Base-by-base conservation (phyloP, 2,329 filamentous ascomycete species). In the Beauveria caledonica region DNA sequence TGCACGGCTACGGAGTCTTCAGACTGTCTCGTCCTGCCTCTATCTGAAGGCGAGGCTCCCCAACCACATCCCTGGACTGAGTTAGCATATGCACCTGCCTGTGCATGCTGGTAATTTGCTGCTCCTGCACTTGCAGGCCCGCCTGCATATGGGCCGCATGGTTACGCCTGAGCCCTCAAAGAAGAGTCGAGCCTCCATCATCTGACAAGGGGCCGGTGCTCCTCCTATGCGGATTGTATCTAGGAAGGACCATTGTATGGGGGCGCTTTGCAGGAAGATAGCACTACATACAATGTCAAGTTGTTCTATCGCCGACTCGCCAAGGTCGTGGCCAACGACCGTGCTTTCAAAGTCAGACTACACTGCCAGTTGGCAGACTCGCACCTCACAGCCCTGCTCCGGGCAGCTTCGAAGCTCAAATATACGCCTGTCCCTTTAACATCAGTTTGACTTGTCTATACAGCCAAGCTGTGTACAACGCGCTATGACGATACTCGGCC, bases 81-180 rank as follows among this genome's bases (percentile, higher is more conserved):
- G 29, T 39, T 57, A 44, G 54, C 33, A 42, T 45, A 59, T 59
- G 56, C 56, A 45, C 40, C 54, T 57, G 8, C 54, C 25, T 39
- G 19, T 59, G 48, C 56, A 59, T 59, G 29, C 45, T 59, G 48
- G 36, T 59, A 59, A 59, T 59, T 59, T 59, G 40, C 48, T 59
- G 46, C 56, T 52, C 56, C 25, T 58, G 56, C 39, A 59, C 56
- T 19, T 59, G 56, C 56, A 59, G 56, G 56, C 25, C 45, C 46
- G 56, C 56, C 46, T 59, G 56, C 56, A 52, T 59, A 52, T 29
- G 46, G 39, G 23, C 48, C 48, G 39, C 36, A 59, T 59, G 46
- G 56, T 39, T 40, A 21, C 19, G 56, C 45, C 46, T 59, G 56
- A 51, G 56, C 44, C 56, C 56, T 49, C 46, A 58, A 49, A 51